A percentile compares a stretch with the other conserved stretches of the same genome.
phyloP scores from a whole-genome alignment of 1,139 yeast species.

The Yamadazyma songkhlaensis region DNA sequence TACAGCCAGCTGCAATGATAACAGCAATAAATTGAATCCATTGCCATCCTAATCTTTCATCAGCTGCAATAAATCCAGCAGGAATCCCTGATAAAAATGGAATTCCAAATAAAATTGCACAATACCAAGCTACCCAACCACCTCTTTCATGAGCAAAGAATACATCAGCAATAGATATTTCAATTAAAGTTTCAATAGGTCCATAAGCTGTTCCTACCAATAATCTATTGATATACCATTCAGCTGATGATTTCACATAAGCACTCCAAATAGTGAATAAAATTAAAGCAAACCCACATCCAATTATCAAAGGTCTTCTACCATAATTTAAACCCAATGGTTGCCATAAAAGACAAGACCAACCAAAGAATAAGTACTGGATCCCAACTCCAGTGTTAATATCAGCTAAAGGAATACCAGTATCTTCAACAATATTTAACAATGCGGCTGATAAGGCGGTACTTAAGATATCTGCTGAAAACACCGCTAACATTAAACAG shows the following conservation, averaged over 20 bases:
- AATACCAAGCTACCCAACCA: conserved; percentile 39
- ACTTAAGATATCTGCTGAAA: conserved; percentile 10
- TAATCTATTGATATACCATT: conserved; percentile 40
- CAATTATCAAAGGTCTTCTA: conserved; percentile 47
- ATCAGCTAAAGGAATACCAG: conserved; percentile 17
- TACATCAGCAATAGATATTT: conserved; percentile 47
- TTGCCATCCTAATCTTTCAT: conserved; percentile 46
- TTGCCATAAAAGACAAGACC: conserved; percentile 14
- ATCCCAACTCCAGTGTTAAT: conserved; percentile 32
- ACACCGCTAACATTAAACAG: conserved; percentile 13
- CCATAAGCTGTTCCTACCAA: conserved; percentile 50
- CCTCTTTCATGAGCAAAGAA: conserved; percentile 54
- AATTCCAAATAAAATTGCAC: conserved; percentile 37
- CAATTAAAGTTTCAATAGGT: conserved; percentile 56
- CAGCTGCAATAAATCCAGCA: conserved; percentile 42
- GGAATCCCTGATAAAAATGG: conserved; percentile 48
- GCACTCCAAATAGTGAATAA: conserved; percentile 44
- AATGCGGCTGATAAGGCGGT: conserved; percentile 12
- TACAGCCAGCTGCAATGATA: conserved; percentile 11
- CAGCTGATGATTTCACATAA: conserved; percentile 33
- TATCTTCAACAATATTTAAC: conserved; percentile 14
- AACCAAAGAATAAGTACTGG: conserved; percentile 32
- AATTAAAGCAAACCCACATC: conserved; percentile 24
- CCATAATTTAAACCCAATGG: conserved; percentile 32
- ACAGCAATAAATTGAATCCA: conserved; percentile 28